Conservation (phyloP, 331 rosid species). For the Pyrus hybrid region DNA sequence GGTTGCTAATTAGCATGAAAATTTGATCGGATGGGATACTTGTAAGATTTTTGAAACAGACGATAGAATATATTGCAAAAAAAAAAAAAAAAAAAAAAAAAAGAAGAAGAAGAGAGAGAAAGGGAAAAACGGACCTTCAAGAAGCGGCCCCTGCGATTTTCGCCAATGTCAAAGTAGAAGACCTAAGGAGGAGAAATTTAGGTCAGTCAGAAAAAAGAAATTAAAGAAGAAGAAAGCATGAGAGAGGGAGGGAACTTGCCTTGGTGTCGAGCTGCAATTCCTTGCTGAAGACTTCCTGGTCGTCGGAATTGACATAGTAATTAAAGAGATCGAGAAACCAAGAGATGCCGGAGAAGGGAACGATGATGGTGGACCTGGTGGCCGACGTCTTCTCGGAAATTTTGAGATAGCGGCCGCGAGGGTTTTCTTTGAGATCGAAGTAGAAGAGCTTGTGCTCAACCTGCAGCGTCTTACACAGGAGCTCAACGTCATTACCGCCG, state of each 20-base stretch:
- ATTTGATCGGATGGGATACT: background rate
- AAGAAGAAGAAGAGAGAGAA: no score
- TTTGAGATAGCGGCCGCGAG: conserved; percentile 94
- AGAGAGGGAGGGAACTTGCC: conserved; percentile 19
- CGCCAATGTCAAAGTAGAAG: conserved; percentile 95
- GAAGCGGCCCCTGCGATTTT: conserved; percentile 98
- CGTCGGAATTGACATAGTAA: conserved; percentile 89
- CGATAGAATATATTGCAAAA: background rate
- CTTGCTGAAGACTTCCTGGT: conserved; percentile 91
- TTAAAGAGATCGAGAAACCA: conserved; percentile 99
- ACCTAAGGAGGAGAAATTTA: conserved; percentile 34
- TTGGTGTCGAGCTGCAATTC: conserved; percentile 98
- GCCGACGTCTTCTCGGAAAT: conserved; percentile 98
- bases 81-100: no score
- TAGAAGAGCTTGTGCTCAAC: conserved; percentile 97
- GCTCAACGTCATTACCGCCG: conserved; percentile 80
- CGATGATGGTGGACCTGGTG: conserved; percentile 96
- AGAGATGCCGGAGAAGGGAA: conserved; percentile 90
- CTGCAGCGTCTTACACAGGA: conserved; percentile 91
- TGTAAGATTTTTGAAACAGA: background rate
- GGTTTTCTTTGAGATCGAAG: conserved; percentile 99
- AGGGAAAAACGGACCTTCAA: conserved; percentile 53
- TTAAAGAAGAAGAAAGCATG: background rate
- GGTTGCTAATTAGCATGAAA: background rate
- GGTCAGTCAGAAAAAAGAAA: background rate